phyloP scores from a whole-genome alignment of 2,329 filamentous ascomycete species.

The Dothistroma pini region DNA sequence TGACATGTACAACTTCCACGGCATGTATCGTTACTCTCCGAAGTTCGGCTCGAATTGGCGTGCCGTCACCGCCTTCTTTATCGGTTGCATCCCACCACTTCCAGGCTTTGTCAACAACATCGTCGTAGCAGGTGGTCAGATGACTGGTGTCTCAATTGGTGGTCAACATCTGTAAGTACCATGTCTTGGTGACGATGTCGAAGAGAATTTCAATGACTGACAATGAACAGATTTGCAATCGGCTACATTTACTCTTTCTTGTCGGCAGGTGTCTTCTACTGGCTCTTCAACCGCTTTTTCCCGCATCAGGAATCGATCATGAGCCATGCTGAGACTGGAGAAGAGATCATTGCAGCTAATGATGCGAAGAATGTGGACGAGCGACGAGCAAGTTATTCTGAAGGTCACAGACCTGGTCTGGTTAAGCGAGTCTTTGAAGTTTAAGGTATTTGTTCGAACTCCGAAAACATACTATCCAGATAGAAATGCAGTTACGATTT shows the following conservation, averaged over 20 bases:
- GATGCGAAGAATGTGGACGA: slow-evolving; percentile 32
- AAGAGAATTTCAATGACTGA: slow-evolving; percentile 6
- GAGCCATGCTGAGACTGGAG: slow-evolving; percentile 67
- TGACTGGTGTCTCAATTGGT: slow-evolving; percentile 43
- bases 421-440: slow-evolving; percentile 24
- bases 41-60: slow-evolving; percentile 55
- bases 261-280: slow-evolving; percentile 36
- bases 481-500: neutral
- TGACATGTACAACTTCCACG: slow-evolving; percentile 50
- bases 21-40: slow-evolving; percentile 50
- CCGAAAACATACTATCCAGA: neutral
- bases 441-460: slow-evolving; percentile 16
- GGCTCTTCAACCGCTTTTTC: slow-evolving; percentile 32
- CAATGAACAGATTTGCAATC: slow-evolving; percentile 27
- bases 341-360: slow-evolving; percentile 48
- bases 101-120: slow-evolving; percentile 52
- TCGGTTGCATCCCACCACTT: slow-evolving; percentile 54
- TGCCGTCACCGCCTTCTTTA: slow-evolving; percentile 54
- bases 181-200: slow-evolving; percentile 25
- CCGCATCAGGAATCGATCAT: slow-evolving; percentile 79
- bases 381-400: slow-evolving; percentile 21
- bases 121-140: slow-evolving; percentile 34
- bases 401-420: slow-evolving; percentile 22
- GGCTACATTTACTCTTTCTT: slow-evolving; percentile 39
- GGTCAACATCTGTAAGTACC: slow-evolving; percentile 45